These are phyloP conservation scores for Boletus rubescentipes DNA, from an alignment of 768 basidiomycete genomes.

Conservation along the genomic window DNA sequence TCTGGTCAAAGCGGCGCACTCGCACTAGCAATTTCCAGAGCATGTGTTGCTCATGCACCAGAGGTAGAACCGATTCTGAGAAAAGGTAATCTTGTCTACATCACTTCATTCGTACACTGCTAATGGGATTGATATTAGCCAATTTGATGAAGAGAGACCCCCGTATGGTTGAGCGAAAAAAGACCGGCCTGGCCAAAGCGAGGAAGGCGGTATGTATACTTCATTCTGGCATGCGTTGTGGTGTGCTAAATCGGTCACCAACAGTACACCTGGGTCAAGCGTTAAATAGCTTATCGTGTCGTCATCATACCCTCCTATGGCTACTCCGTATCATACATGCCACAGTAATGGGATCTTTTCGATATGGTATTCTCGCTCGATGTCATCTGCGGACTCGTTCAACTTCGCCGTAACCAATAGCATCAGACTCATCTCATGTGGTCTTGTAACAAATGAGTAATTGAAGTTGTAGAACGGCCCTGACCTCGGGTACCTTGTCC, in stretches of 20 bases:
- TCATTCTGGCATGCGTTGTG: neutral
- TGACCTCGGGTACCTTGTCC: too few relatives aligned
- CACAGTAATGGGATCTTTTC: neutral
- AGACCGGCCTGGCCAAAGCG: slow-evolving; percentile 90
- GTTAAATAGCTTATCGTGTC: slow-evolving; percentile 43
- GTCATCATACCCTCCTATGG: neutral
- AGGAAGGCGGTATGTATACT: slow-evolving; percentile 74
- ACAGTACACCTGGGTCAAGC: slow-evolving; percentile 88
- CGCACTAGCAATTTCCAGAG: slow-evolving; percentile 73
- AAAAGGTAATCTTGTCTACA: slow-evolving; percentile 51
- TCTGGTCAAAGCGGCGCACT: slow-evolving; percentile 87
- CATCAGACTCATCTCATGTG: too few relatives aligned
- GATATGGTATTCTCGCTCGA: neutral
- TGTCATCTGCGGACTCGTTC: too few relatives aligned
- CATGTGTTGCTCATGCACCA: slow-evolving; percentile 68
- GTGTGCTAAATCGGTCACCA: slow-evolving; percentile 8
- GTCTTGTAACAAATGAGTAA: too few relatives aligned
- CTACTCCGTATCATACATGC: neutral
- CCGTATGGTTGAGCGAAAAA: slow-evolving; percentile 98
- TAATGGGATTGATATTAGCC: slow-evolving; percentile 44
- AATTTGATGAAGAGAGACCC: slow-evolving; percentile 89
- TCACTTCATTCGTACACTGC: neutral
- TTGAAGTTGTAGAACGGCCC: too few relatives aligned
- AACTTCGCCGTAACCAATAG: too few relatives aligned
- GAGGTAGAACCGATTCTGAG: slow-evolving; percentile 62